These are phyloP conservation scores for Chalciporus piperatus DNA, from an alignment of 768 basidiomycete species.

Conservation along the genomic window DNA sequence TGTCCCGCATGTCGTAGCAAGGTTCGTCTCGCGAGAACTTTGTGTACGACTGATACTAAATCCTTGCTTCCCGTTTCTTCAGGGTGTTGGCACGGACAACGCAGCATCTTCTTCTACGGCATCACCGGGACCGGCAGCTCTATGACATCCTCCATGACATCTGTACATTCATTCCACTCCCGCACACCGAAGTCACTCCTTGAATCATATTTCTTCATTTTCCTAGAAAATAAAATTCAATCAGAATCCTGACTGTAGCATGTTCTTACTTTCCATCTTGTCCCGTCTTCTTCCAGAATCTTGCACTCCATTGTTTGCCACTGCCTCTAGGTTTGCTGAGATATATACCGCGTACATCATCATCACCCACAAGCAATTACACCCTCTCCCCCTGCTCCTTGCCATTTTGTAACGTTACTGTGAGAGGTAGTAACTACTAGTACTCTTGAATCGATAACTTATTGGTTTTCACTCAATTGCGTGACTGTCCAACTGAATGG, in stretches of 20 bases:
- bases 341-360: conserved; percentile 24
- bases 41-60: background rate
- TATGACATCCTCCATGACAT: conserved; percentile 8
- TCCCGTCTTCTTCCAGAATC: conserved; percentile 3
- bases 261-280: conserved; percentile 18
- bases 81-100: conserved; percentile 28
- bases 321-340: conserved; percentile 13
- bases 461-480: background rate
- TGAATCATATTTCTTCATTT: conserved; percentile 12
- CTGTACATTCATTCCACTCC: conserved; percentile 1
- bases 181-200: conserved; percentile 16
- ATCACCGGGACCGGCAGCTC: conserved; percentile 1
- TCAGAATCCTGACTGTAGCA: conserved; percentile 23
- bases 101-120: conserved; percentile 8
- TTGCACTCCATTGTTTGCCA: conserved; percentile 9
- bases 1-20: conserved; percentile 88
- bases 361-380: conserved; percentile 13
- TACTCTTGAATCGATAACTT: conserved; percentile 21
- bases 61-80: background rate
- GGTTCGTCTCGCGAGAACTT: conserved; percentile 37
- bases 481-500: background rate
- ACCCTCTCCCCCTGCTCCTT: background rate
- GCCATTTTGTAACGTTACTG: conserved; percentile 10
- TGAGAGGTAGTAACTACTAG: conserved; percentile 2
- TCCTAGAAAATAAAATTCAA: conserved; percentile 12